phyloP scores from a whole-genome alignment of 2,329 filamentous ascomycete genomes.

The Phialophora chinensis region DNA sequence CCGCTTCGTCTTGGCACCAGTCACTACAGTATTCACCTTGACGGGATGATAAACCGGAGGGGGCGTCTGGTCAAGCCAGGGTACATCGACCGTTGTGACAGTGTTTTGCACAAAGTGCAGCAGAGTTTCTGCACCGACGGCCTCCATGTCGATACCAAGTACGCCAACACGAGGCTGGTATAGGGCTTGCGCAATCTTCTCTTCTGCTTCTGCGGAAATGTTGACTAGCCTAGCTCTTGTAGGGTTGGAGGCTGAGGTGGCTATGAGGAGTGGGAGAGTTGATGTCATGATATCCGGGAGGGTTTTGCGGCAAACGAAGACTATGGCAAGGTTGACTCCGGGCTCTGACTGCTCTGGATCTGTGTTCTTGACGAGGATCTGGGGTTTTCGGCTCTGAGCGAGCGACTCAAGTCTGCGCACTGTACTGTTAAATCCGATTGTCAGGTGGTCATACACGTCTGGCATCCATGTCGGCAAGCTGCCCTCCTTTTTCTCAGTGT shows the following conservation, averaged over 20 bases:
- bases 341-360: not conserved
- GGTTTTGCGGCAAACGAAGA: conserved; percentile 32
- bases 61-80: conserved; percentile 32
- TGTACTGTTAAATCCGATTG: conserved; percentile 54
- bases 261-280: conserved; percentile 31
- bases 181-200: conserved; percentile 31
- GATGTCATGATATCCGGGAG: conserved; percentile 36
- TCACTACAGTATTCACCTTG: conserved; percentile 28
- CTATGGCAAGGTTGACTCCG: conserved; percentile 21
- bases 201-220: conserved; percentile 31
- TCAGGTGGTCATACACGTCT: conserved; percentile 45
- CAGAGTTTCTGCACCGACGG: conserved; percentile 23
- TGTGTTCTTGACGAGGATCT: conserved; percentile 16
- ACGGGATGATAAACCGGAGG: conserved; percentile 27
- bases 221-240: conserved; percentile 27
- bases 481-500: conserved; percentile 32
- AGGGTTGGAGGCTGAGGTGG: conserved; percentile 27
- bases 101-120: conserved; percentile 26
- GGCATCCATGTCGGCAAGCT: conserved; percentile 33
- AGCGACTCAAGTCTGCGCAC: conserved; percentile 50
- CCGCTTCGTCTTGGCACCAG: conserved; percentile 13
- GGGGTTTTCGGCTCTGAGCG: conserved; percentile 37
- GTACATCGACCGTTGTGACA: conserved; percentile 25
- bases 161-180: conserved; percentile 35
- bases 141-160: conserved; percentile 29